Evolutionary conservation across 1,284 basidiomycete species (phyloP).

Genomic region (Trametes hirsuta): DNA sequence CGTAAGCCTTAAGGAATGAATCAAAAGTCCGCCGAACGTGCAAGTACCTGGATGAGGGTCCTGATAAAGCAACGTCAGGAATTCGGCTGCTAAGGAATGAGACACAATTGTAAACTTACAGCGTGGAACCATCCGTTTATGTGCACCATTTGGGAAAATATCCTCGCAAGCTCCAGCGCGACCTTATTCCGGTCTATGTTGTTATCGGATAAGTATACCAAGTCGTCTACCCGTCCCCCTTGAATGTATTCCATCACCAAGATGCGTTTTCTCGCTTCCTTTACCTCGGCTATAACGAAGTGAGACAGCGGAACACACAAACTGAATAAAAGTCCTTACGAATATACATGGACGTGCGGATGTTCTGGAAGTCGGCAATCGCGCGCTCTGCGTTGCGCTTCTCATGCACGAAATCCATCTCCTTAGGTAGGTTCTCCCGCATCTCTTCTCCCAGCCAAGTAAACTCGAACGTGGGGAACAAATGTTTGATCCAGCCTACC

Average conservation of each 20-base stretch:
- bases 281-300: constrained; percentile 60
- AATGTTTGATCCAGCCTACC: constrained; percentile 83
- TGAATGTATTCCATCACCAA: constrained; percentile 94
- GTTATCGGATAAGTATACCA: constrained; percentile 82
- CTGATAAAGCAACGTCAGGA: constrained; percentile 38
- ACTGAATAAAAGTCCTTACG: constrained; percentile 37
- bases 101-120: constrained; percentile 44
- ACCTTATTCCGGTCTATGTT: constrained; percentile 95
- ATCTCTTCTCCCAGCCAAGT: constrained; percentile 95
- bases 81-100: background rate
- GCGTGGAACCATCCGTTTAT: constrained; percentile 92
- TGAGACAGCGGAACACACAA: background rate
- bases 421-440: constrained; percentile 90
- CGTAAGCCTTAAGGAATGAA: too few relatives aligned
- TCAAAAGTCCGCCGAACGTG: too few relatives aligned
- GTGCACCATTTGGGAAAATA: constrained; percentile 97
- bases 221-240: constrained; percentile 89
- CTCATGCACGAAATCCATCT: constrained; percentile 95
- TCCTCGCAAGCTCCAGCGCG: constrained; percentile 84
- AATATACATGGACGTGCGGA: constrained; percentile 87
- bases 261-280: constrained; percentile 84
- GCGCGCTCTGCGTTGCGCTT: constrained; percentile 83
- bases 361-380: constrained; percentile 70
- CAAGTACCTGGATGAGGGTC: constrained; percentile 69
- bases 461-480: constrained; percentile 92